These are phyloP conservation scores for Populus pruinosa DNA, from an alignment of 345 rosid species.

Conservation along the genomic window DNA sequence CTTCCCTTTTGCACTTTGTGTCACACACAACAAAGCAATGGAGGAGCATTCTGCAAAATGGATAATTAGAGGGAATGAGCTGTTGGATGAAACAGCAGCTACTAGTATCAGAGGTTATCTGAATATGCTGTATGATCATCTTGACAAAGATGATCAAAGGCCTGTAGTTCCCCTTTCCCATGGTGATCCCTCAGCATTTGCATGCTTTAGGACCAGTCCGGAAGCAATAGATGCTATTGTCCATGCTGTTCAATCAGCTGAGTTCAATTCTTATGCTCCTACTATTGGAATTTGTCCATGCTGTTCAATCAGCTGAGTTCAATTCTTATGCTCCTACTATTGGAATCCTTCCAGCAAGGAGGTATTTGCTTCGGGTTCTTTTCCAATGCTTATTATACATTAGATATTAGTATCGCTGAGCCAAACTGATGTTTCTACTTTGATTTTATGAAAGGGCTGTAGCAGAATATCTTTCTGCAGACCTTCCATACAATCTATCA, in stretches of 20 bases:
- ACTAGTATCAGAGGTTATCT: constrained; percentile 34
- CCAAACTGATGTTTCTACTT: no score
- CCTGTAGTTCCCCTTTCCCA: constrained; percentile 52
- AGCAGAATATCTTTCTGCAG: constrained; percentile 26
- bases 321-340: constrained; percentile 46
- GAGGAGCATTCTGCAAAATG: no score
- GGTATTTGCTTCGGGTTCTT: constrained; percentile 20
- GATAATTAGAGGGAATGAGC: no score
- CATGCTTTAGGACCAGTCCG: constrained; percentile 48
- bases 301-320: constrained; percentile 46
- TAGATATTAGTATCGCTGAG: no score
- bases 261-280: constrained; percentile 49
- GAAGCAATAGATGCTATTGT: constrained; percentile 56
- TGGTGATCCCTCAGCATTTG: constrained; percentile 74
- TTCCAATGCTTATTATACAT: not conserved
- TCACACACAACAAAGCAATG: no score
- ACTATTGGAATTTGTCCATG: constrained; percentile 44
- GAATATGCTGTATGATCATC: constrained; percentile 31
- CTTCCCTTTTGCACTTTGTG: no score
- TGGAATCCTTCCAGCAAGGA: constrained; percentile 59
- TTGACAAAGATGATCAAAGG: constrained; percentile 37
- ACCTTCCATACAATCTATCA: constrained; percentile 28
- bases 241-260: constrained; percentile 46
- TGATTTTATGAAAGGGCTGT: not conserved
- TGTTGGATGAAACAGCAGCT: constrained; percentile 7